A percentile compares a stretch with the other conserved stretches of the same genome.
These are phyloP conservation scores for Tetracentron sinense DNA, from an alignment of 164 flowering plant species.

Conservation along the genomic window DNA sequence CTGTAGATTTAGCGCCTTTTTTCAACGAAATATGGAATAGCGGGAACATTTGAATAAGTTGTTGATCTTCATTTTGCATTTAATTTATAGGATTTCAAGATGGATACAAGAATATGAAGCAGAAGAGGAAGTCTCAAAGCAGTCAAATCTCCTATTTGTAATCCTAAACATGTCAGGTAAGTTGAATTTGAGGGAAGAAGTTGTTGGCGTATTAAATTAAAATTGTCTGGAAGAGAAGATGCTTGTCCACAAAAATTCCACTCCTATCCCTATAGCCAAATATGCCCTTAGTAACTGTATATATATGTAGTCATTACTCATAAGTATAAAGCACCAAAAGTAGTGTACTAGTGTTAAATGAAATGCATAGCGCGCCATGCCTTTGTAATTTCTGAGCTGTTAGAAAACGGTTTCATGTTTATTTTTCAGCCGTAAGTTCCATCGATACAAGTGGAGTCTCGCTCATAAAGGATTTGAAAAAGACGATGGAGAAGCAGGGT, in stretches of 20 bases:
- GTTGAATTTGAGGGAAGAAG: background rate
- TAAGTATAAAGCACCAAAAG: no score
- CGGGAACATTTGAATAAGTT: no score
- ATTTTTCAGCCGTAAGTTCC: conserved; percentile 58
- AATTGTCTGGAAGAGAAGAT: no score
- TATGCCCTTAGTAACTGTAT: no score
- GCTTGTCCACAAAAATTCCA: no score
- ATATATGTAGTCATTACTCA: no score
- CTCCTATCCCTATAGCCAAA: no score
- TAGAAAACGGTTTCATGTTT: background rate
- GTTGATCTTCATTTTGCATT: no score
- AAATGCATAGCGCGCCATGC: background rate
- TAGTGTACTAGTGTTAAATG: no score
- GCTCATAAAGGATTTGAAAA: conserved; percentile 56
- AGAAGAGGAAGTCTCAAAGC: conserved; percentile 31
- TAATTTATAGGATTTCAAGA: conserved; percentile 52
- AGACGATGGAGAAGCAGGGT: conserved; percentile 43
- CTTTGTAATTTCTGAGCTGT: background rate
- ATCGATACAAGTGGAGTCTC: conserved; percentile 79
- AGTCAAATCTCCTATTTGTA: conserved; percentile 35
- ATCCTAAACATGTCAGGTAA: conserved; percentile 70
- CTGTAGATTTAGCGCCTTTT: no score
- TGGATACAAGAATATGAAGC: conserved; percentile 68
- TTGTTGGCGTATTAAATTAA: no score
- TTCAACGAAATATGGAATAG: no score